A percentile compares a stretch with the other conserved stretches of the same genome.
Conservation (phyloP, 495 filamentous ascomycete species). For the Cercophora sp. region DNA sequence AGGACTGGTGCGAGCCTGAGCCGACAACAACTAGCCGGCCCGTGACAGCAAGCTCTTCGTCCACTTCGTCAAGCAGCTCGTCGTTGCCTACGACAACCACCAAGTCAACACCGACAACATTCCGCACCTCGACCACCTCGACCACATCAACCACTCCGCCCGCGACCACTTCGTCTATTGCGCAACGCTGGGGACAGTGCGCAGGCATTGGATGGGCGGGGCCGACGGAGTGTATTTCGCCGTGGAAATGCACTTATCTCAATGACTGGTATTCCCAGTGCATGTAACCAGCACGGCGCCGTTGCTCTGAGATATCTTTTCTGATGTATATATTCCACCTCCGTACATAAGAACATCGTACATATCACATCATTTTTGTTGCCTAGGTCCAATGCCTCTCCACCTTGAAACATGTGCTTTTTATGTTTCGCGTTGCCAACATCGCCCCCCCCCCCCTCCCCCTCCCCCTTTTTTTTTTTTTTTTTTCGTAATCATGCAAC, state of each 20-base stretch:
- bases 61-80: neutral
- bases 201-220: slow-evolving; percentile 20
- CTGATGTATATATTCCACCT: neutral
- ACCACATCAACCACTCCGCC: slow-evolving; percentile 3
- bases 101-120: neutral
- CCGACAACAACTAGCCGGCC: too few species aligned
- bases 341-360: neutral
- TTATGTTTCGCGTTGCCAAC: slow-evolving; percentile 38
- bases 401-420: slow-evolving; percentile 10
- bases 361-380: neutral
- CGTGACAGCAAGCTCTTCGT: neutral
- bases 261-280: slow-evolving; percentile 46
- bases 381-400: slow-evolving; percentile 33
- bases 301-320: neutral
- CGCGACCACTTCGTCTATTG: slow-evolving; percentile 5
- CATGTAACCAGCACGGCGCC: slow-evolving; percentile 25
- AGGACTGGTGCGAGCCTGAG: neutral
- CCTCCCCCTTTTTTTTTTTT: too few species aligned
- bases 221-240: slow-evolving; percentile 11
- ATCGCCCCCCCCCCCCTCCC: too few species aligned
- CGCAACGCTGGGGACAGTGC: slow-evolving; percentile 24
- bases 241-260: slow-evolving; percentile 16
- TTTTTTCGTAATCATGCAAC: too few species aligned
- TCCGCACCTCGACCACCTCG: slow-evolving; percentile 10
- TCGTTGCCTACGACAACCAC: slow-evolving; percentile 1